These are phyloP conservation scores for Nakaseomyces sp. DNA, from an alignment of 1,139 yeast genomes.

Conservation along the genomic window DNA sequence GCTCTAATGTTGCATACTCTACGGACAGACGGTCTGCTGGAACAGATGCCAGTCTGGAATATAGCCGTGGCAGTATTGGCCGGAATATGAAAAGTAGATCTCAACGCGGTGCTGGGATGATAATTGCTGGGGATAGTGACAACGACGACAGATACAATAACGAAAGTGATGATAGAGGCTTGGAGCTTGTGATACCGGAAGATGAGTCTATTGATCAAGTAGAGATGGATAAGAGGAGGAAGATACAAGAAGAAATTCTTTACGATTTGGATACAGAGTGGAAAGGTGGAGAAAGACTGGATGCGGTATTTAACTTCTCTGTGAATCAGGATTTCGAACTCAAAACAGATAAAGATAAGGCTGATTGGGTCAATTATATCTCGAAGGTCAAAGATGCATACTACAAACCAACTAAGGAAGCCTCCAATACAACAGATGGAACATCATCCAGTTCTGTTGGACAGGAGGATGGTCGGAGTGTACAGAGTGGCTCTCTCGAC, in stretches of 20 bases:
- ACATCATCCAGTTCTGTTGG: neutral
- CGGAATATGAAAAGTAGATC: neutral
- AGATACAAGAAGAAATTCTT: conserved; percentile 19
- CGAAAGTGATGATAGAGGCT: conserved; percentile 22
- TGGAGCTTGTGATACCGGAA: neutral
- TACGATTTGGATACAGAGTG: conserved; percentile 43
- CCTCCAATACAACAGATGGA: neutral
- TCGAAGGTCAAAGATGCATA: conserved; percentile 25
- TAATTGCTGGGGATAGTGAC: conserved; percentile 22
- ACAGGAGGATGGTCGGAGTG: neutral
- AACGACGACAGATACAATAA: conserved; percentile 22
- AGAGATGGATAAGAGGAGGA: conserved; percentile 17
- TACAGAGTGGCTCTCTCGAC: conserved; percentile 7
- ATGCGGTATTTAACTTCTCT: conserved; percentile 44
- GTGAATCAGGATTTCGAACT: conserved; percentile 24
- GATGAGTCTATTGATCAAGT: conserved; percentile 9
- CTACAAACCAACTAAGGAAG: conserved; percentile 14
- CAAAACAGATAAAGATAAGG: conserved; percentile 26
- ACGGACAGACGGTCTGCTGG: conserved; percentile 11
- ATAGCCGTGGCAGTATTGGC: neutral
- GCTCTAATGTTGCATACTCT: conserved; percentile 24
- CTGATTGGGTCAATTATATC: conserved; percentile 27
- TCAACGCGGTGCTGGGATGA: neutral
- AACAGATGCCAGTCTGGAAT: conserved; percentile 4
- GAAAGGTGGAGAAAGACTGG: conserved; percentile 64